Evolutionary conservation across 2,329 filamentous ascomycete species (phyloP).

Genomic region (Colletotrichum phormii): DNA sequence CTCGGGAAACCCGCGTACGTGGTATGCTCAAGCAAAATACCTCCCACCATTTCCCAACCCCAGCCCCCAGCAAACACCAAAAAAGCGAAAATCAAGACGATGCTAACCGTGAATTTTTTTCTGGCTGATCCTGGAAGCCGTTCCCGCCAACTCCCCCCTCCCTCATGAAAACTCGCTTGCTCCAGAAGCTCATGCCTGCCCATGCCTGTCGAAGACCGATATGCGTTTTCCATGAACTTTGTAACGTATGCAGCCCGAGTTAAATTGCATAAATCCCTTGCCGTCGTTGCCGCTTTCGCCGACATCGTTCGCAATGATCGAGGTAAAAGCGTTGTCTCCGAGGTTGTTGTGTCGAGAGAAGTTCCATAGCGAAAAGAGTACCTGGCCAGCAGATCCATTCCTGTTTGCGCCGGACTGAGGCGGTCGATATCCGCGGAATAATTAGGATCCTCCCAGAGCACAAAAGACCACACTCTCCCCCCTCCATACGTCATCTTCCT

Average conservation of each 20-base stretch:
- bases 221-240: slow-evolving; percentile 11
- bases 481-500: slow-evolving; percentile 21
- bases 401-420: neutral
- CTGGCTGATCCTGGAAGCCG: neutral
- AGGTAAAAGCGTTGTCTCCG: slow-evolving; percentile 4
- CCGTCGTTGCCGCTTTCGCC: neutral
- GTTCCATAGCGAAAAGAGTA: slow-evolving; percentile 16
- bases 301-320: neutral
- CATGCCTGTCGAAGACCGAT: slow-evolving; percentile 2
- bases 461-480: slow-evolving; percentile 7
- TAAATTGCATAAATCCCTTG: slow-evolving; percentile 5
- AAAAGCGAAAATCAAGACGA: slow-evolving; percentile 9
- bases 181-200: neutral
- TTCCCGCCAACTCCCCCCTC: neutral
- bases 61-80: slow-evolving; percentile 19
- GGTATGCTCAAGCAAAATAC: slow-evolving; percentile 28
- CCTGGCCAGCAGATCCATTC: slow-evolving; percentile 36
- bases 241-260: slow-evolving; percentile 2
- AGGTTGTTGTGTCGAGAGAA: neutral
- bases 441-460: neutral
- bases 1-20: slow-evolving; percentile 1
- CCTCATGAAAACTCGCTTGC: slow-evolving; percentile 12
- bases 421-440: slow-evolving; percentile 23
- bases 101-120: slow-evolving; percentile 14
- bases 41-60: slow-evolving; percentile 17